Evolutionary conservation across 371 early-diverging fungal genomes (phyloP), one percentile per base, ranked within the genome.

Genomic region (Apophysomyces variabilis): DNA sequence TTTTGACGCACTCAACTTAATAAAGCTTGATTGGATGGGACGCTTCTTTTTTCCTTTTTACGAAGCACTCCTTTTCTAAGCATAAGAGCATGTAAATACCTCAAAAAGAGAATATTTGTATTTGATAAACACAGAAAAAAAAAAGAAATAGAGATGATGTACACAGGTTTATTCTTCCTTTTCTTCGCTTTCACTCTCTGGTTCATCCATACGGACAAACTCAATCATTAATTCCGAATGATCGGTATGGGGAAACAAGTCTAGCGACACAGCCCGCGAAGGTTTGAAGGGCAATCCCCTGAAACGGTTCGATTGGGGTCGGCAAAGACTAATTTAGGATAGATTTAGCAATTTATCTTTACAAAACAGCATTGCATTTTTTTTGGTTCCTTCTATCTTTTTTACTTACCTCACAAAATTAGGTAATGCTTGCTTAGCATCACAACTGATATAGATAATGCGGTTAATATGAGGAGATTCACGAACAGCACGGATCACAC

Each of bases 191-290:
- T 13, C 6, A 4, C 46, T 13, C 16, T 41, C 41, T 50, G 60
- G 58, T 18, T 62, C 44, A 43, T 13, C 46, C 16, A 68, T 47
- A 16, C 69, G 66, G 8, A 73, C 73, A 72, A 93, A 89, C 70
- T 87, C 87, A 57, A 94, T 65, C 61, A 93, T 76, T n/a, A 93
- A 70, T 77, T 93, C 95, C 64, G 83, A 85, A 66, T 88, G 89
- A 26, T 83, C 72, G 12, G 92, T 90, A 70, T 94, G 92, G 50
- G 95, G 95, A 74, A 94, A 94, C 37, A 94, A 60, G 69, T 94
- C 95, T n/a, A 94, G 79, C 7, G 91, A 81, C 21, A 84, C 73
- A 4, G 88, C 91, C 38, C 85, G 74, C n/a, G 74, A 61, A 9
- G 87, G 87, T 39, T 77, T 72, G 77, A 94, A 94, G 1, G 91